Percentiles rank a stretch among this genome's conserved stretches.
Conservation (phyloP, 2,329 filamentous ascomycete genomes). For the Paecilomyces variotii region DNA sequence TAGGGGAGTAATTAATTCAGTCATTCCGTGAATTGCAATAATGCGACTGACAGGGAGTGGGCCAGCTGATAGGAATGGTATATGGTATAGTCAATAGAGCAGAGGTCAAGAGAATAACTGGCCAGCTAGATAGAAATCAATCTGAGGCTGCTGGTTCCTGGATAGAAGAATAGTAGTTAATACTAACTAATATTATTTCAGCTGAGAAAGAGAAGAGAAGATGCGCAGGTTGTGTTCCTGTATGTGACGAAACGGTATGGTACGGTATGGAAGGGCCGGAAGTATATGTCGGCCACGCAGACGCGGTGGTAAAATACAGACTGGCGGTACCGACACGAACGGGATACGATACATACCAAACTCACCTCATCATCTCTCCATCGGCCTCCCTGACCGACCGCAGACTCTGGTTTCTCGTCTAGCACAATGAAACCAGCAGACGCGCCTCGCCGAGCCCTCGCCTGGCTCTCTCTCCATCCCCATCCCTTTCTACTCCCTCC, state of each 20-base stretch:
- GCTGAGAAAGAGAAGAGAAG: background rate
- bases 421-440: slow-evolving; percentile 22
- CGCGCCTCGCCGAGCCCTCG: slow-evolving; percentile 11
- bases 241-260: background rate
- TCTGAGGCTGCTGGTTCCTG: background rate
- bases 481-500: slow-evolving; percentile 10
- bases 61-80: no score
- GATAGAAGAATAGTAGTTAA: background rate
- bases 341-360: background rate
- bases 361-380: slow-evolving; percentile 1
- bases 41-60: no score
- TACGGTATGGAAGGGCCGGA: background rate
- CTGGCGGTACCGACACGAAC: background rate
- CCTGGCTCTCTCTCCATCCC: slow-evolving; percentile 10
- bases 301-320: background rate
- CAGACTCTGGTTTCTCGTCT: slow-evolving; percentile 12
- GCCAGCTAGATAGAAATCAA: background rate
- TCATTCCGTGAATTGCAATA: background rate
- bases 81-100: no score
- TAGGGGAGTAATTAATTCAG: background rate
- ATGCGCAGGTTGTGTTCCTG: background rate
- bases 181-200: background rate
- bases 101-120: background rate
- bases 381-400: slow-evolving; percentile 1
- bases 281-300: background rate